phyloP scores from a whole-genome alignment of 805 yeast genomes.

The Metschnikowia sp. region DNA sequence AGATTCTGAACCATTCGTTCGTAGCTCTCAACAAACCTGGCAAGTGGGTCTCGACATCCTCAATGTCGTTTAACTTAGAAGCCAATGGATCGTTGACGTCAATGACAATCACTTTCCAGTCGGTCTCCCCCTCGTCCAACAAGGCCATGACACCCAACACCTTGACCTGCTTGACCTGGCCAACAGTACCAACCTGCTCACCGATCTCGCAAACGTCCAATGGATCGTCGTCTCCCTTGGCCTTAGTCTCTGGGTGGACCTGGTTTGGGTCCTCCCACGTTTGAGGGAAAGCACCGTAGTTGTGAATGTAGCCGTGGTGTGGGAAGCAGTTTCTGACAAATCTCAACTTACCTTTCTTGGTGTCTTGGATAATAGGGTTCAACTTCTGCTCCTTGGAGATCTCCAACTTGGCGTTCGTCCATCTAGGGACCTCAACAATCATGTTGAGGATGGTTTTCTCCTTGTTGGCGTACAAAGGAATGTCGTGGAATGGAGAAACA shows the following conservation, averaged over 20 bases:
- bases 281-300: conserved; percentile 87
- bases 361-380: conserved; percentile 81
- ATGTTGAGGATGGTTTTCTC: conserved; percentile 43
- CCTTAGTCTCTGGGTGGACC: conserved; percentile 42
- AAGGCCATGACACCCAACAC: conserved; percentile 74
- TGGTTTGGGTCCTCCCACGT: conserved; percentile 96
- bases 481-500: conserved; percentile 87
- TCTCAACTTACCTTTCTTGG: conserved; percentile 69
- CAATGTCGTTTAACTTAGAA: conserved; percentile 52
- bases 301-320: conserved; percentile 78
- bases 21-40: conserved; percentile 73
- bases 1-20: conserved; percentile 76
- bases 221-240: conserved; percentile 47
- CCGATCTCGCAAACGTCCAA: conserved; percentile 49
- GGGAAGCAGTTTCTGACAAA: conserved; percentile 80
- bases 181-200: conserved; percentile 45
- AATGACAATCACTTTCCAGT: conserved; percentile 85
- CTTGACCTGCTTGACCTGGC: conserved; percentile 51
- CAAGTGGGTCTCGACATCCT: conserved; percentile 63
- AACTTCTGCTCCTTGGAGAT: conserved; percentile 53
- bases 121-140: conserved; percentile 93
- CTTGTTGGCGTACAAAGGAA: conserved; percentile 82
- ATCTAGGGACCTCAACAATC: conserved; percentile 51
- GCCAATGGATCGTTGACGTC: conserved; percentile 67
- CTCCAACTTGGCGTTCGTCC: conserved; percentile 84